Conservation (phyloP, 495 filamentous ascomycete genomes). For the Penicillium dipodomyicola region DNA sequence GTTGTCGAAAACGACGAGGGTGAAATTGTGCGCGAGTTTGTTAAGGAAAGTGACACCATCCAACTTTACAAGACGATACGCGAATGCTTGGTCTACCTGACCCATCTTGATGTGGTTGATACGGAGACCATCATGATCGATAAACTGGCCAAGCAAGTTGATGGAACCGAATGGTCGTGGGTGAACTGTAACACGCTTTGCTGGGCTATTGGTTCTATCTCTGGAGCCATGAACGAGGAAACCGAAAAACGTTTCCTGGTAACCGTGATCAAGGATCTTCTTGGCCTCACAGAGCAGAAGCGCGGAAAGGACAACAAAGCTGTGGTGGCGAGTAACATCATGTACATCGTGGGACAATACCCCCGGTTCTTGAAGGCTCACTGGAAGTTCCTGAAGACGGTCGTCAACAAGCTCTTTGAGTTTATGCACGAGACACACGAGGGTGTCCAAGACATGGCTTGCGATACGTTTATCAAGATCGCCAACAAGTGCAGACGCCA, state of each 20-base stretch:
- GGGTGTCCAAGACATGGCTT: constrained; percentile 99
- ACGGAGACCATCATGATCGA: constrained; percentile 99
- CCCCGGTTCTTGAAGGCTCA: constrained; percentile 97
- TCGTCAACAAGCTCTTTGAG: constrained; percentile 99
- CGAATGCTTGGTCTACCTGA: constrained; percentile 96
- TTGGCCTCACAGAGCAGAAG: constrained; percentile 99
- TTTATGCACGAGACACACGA: constrained; percentile 99
- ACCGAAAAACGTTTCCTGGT: constrained; percentile 98
- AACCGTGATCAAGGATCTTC: constrained; percentile 96
- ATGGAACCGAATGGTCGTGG: constrained; percentile 97
- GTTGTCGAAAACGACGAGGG: constrained; percentile 99
- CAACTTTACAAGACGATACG: constrained; percentile 98
- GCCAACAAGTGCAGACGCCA: constrained; percentile 96
- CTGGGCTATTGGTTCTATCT: constrained; percentile 99
- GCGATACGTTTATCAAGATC: constrained; percentile 99
- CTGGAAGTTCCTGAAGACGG: constrained; percentile 99
- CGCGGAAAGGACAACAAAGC: constrained; percentile 99
- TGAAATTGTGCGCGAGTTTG: constrained; percentile 97
- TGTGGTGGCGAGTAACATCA: constrained; percentile 98
- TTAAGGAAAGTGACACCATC: constrained; percentile 98
- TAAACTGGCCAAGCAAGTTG: constrained; percentile 90
- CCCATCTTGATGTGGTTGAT: constrained; percentile 94
- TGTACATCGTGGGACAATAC: constrained; percentile 99
- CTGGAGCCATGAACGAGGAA: constrained; percentile 98
- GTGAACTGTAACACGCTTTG: constrained; percentile 98